Percentiles rank a stretch among this genome's conserved stretches.
Evolutionary conservation across 2,329 filamentous ascomycete genomes (phyloP).

Genomic region (Tolypocladium ovalisporum): DNA sequence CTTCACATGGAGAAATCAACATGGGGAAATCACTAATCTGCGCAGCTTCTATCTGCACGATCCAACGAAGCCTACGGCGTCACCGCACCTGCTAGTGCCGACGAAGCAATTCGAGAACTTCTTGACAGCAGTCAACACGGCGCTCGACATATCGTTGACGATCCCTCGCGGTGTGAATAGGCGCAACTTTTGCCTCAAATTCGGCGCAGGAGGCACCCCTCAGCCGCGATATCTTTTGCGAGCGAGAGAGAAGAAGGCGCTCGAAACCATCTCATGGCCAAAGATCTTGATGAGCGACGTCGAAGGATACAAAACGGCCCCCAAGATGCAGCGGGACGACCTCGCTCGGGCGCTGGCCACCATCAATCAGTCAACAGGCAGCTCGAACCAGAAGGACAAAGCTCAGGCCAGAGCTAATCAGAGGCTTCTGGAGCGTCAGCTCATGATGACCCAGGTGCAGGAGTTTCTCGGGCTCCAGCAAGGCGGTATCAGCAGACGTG

Average conservation of each 20-base stretch:
- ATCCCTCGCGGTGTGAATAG: conserved; percentile 44
- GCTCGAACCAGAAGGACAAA: conserved; percentile 1
- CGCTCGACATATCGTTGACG: conserved; percentile 39
- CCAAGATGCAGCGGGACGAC: conserved; percentile 1
- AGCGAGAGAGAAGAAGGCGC: conserved; percentile 30
- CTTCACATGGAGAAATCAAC: too few relatives aligned
- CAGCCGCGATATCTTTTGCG: conserved; percentile 58
- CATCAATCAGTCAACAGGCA: neutral
- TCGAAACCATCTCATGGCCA: conserved; percentile 20
- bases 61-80: conserved; percentile 30
- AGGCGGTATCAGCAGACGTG: conserved; percentile 5
- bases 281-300: conserved; percentile 24
- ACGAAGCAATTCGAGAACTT: conserved; percentile 54
- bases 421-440: conserved; percentile 34
- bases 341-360: neutral
- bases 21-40: neutral
- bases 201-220: conserved; percentile 48
- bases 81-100: conserved; percentile 56
- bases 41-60: conserved; percentile 57
- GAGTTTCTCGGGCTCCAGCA: conserved; percentile 54
- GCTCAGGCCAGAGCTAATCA: conserved; percentile 31
- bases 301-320: conserved; percentile 15
- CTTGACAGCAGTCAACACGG: conserved; percentile 52
- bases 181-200: conserved; percentile 49
- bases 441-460: conserved; percentile 53